phyloP scores from a whole-genome alignment of 1,284 basidiomycete species.

The Cryptococcus sp. region DNA sequence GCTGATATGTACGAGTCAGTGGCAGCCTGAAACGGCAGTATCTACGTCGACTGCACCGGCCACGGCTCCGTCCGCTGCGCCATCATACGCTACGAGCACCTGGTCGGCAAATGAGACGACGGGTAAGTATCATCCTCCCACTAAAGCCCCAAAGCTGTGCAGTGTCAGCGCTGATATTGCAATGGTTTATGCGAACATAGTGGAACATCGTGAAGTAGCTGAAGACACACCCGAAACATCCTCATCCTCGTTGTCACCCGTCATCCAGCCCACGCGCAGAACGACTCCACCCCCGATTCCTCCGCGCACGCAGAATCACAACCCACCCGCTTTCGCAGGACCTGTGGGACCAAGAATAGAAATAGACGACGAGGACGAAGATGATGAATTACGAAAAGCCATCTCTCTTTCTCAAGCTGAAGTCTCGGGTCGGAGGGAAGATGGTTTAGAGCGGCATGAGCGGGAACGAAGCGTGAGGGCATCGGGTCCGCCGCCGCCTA shows the following conservation, averaged over 20 bases:
- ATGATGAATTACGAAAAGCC: constrained; percentile 28
- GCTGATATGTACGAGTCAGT: background rate
- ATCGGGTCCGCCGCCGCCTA: constrained; percentile 42
- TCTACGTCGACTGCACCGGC: background rate
- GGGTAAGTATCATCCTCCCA: background rate
- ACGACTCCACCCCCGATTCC: constrained; percentile 23
- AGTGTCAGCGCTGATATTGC: background rate
- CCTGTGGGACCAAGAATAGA: too few species aligned
- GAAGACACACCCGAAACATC: constrained; percentile 7
- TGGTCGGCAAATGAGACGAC: background rate
- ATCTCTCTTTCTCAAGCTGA: constrained; percentile 20
- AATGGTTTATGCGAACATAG: constrained; percentile 1
- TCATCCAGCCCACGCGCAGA: constrained; percentile 8
- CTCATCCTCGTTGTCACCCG: constrained; percentile 1
- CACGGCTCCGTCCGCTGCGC: background rate
- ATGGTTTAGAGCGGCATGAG: constrained; percentile 17
- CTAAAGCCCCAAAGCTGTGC: constrained; percentile 12
- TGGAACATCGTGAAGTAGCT: constrained; percentile 28
- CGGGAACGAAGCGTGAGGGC: constrained; percentile 43
- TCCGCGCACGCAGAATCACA: constrained; percentile 1
- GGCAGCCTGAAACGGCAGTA: constrained; percentile 6
- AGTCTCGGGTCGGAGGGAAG: constrained; percentile 5
- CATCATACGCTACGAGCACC: background rate
- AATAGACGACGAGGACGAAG: constrained; percentile 20
- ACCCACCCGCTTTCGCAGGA: too few species aligned